Base-by-base conservation (phyloP, 441 rosid genomes). In the Isatis lusitanica region DNA sequence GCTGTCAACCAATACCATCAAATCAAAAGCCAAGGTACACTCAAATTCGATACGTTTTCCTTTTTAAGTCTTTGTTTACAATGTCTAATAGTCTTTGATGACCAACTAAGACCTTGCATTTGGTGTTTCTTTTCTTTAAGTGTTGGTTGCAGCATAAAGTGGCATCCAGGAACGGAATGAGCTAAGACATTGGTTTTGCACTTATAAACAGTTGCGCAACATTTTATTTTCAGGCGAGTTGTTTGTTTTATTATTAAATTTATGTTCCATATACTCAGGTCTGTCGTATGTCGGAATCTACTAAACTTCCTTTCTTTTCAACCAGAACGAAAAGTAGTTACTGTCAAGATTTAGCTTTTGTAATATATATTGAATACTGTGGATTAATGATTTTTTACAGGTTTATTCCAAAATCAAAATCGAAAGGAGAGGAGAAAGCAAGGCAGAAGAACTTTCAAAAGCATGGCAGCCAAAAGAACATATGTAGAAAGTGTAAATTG, bases 121-220 rank as follows among this genome's bases (percentile, higher is more conserved):
- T 76, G 74, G 66, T 50, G 60, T 24, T 64, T 74, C 43, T 35
- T 35, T 11, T 35, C n/a, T n/a, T 67, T 47, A 66, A 94, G 98
- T 72, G 82, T 90, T 71, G 95, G 98, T 68, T 94, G 97, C 91
- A 92, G 97, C 88, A 89, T 94, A 78, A 94, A 92, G 82, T 94
- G 98, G 97, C 94, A 94, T 80, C 94, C 92, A 3, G 74, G 51
- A 77, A 56, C 52, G 11, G 57, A 64, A 40, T 85, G 81, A 68
- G 50, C 16, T 66, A 65, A 35, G 38, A 53, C 61, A 66, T 55
- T 46, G 38, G 13, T 31, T 21, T 21, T 63, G 6, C 47, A 24
- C n/a, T 51, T 42, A 30, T 9, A 18, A 21, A 36, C 65, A 35
- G 64, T 56, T 36, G 70, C 3, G 5, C 74, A 46, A 4, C 70